Conservation (phyloP, 331 rosid genomes). For the Acacia pycnantha region DNA sequence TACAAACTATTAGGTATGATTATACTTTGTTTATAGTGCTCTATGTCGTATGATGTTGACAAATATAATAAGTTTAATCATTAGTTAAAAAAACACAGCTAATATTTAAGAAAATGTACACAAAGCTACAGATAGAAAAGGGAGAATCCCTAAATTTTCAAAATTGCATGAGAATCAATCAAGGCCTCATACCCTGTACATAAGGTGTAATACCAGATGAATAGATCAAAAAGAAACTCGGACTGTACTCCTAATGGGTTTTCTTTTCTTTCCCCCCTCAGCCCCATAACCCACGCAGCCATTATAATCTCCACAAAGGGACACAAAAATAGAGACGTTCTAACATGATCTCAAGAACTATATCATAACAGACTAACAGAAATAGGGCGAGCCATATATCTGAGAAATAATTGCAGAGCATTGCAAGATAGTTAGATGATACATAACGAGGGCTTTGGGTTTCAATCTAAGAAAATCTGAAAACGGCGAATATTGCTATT, state of each 20-base stretch:
- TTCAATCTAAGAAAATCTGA: neutral
- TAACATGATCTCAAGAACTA: neutral
- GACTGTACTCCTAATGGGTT: neutral
- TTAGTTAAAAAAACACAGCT: neutral
- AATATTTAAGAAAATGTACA: neutral
- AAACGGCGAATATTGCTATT: neutral
- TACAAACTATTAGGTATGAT: neutral
- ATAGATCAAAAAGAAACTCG: neutral
- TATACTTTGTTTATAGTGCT: neutral
- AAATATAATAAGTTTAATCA: neutral
- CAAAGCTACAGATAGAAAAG: neutral
- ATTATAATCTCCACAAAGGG: no score
- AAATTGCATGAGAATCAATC: neutral
- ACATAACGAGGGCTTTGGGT: neutral
- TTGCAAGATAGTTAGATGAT: neutral
- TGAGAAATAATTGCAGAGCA: neutral
- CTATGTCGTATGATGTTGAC: neutral
- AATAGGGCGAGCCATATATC: neutral
- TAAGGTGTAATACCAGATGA: neutral
- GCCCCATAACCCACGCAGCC: no score
- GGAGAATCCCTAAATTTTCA: neutral
- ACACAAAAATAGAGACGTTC: neutral
- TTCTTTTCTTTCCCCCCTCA: neutral
- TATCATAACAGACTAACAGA: neutral
- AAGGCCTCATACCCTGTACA: neutral